Evolutionary conservation across 1,284 basidiomycete genomes (phyloP).

Genomic region (Trametes sp.): DNA sequence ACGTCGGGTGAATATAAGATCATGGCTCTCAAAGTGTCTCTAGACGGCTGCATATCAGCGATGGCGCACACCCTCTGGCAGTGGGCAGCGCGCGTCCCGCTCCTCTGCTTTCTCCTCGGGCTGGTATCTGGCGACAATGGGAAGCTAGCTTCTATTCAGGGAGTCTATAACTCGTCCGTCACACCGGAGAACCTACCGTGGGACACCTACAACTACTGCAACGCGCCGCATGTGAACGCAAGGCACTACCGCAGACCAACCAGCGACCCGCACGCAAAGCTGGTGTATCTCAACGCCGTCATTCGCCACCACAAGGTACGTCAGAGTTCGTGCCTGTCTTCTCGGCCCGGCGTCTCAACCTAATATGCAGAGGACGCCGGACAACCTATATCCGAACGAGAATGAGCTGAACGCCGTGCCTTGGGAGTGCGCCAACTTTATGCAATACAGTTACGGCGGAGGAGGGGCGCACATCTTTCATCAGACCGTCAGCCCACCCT

Average conservation of each 20-base stretch:
- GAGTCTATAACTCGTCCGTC: slow-evolving; percentile 43
- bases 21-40: not conserved
- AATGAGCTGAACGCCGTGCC: slow-evolving; percentile 49
- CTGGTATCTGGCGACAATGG: slow-evolving; percentile 9
- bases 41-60: not conserved
- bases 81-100: slow-evolving; percentile 6
- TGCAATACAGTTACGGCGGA: slow-evolving; percentile 47
- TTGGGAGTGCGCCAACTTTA: slow-evolving; percentile 51
- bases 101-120: slow-evolving; percentile 13
- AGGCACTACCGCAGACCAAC: slow-evolving; percentile 34
- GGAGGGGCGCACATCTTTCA: slow-evolving; percentile 52
- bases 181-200: slow-evolving; percentile 51
- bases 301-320: slow-evolving; percentile 55
- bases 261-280: slow-evolving; percentile 34
- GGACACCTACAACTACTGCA: slow-evolving; percentile 64
- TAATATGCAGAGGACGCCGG: slow-evolving; percentile 48
- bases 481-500: slow-evolving; percentile 47
- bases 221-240: slow-evolving; percentile 53
- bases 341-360: not conserved
- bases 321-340: not conserved
- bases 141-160: slow-evolving; percentile 24
- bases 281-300: slow-evolving; percentile 50
- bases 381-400: slow-evolving; percentile 58
- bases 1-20: not conserved
- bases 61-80: slow-evolving; percentile 8